Conservation (phyloP, 192 early-diverging fungal genomes). For the Linderina pennispora region DNA sequence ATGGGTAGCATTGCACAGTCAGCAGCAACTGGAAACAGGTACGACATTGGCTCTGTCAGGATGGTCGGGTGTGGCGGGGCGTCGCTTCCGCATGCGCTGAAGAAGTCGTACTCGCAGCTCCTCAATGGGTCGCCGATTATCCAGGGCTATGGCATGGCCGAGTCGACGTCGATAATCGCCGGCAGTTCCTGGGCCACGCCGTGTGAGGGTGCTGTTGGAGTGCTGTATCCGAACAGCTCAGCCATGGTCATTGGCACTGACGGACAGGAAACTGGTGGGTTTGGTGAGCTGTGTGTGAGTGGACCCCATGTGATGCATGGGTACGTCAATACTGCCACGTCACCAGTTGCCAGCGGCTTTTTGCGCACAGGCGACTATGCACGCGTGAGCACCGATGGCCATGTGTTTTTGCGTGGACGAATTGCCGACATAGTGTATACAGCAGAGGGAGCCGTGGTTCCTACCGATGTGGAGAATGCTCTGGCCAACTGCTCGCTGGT, state of each 20-base stretch:
- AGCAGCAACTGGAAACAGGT: not conserved
- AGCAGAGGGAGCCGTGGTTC: conserved; percentile 59
- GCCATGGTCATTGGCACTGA: conserved; percentile 38
- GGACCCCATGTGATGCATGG: conserved; percentile 83
- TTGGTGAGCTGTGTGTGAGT: conserved; percentile 76
- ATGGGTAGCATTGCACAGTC: not conserved
- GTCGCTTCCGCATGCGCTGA: conserved; percentile 5
- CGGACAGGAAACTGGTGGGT: conserved; percentile 53
- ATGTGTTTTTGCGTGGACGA: conserved; percentile 60
- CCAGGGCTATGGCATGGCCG: conserved; percentile 28
- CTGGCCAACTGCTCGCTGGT: conserved; percentile 58
- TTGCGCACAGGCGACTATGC: conserved; percentile 78
- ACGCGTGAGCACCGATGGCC: conserved; percentile 51
- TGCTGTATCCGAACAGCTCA: conserved; percentile 24
- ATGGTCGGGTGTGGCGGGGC: conserved; percentile 31
- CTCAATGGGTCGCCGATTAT: conserved; percentile 12
- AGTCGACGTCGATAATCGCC: conserved; percentile 16
- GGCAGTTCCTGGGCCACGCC: conserved; percentile 5
- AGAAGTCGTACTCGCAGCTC: conserved; percentile 6
- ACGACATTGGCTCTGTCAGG: conserved; percentile 13
- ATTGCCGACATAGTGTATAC: conserved; percentile 85
- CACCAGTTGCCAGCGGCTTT: conserved; percentile 71
- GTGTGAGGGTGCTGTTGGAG: conserved; percentile 16
- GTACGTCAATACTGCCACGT: conserved; percentile 73
- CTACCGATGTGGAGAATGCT: conserved; percentile 72